Percentiles rank a stretch among this genome's conserved stretches.
These are phyloP conservation scores for Eleusine coracana DNA, from an alignment of 176 grass and related monocot genomes.

Conservation along the genomic window DNA sequence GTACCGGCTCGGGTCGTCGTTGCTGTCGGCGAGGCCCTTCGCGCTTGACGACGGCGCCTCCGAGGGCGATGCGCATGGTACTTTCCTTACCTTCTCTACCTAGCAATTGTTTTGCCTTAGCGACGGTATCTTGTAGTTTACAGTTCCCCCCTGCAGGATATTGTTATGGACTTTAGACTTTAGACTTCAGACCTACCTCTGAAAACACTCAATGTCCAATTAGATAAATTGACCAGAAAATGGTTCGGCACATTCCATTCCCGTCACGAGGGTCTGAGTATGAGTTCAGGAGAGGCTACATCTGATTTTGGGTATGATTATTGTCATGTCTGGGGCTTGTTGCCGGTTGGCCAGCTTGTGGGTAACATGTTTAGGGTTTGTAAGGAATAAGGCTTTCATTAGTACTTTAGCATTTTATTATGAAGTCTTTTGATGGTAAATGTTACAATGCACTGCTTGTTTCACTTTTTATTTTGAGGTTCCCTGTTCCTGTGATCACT, in stretches of 20 bases:
- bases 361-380: background rate
- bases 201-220: background rate
- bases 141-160: background rate
- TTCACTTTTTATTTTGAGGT: background rate
- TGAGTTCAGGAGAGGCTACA: background rate
- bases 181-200: background rate
- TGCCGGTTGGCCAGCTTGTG: background rate
- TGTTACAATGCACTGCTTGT: background rate
- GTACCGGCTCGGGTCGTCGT: conserved; percentile 50
- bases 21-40: conserved; percentile 64
- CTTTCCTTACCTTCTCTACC: background rate
- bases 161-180: background rate
- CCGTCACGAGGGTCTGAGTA: background rate
- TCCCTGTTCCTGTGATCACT: background rate
- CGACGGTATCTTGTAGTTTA: background rate
- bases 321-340: background rate
- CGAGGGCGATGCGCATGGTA: conserved; percentile 19
- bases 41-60: conserved; percentile 38
- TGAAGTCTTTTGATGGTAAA: background rate
- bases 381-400: background rate
- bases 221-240: background rate
- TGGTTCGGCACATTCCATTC: background rate
- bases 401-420: background rate
- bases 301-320: background rate
- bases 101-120: background rate